Percentiles rank a stretch among this genome's conserved stretches.
These are phyloP conservation scores for Dalechampia spathulata DNA, from an alignment of 441 rosid genomes.

Conservation along the genomic window DNA sequence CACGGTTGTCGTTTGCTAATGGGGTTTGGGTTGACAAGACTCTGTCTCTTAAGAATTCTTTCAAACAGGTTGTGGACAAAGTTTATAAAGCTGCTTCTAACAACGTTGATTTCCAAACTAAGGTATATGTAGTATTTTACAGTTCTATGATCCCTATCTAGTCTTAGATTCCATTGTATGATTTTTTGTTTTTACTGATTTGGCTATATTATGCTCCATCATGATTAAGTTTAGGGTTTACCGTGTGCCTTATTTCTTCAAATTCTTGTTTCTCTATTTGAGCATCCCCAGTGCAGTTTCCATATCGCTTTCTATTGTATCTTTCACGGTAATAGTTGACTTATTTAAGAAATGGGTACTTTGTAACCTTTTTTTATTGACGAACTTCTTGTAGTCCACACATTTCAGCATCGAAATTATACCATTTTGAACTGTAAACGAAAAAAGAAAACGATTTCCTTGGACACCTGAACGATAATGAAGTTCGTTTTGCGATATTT, in stretches of 20 bases:
- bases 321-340: background rate
- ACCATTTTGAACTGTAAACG: too few species aligned
- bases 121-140: constrained; percentile 30
- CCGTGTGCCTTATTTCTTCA: background rate
- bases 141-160: background rate
- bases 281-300: constrained; percentile 1
- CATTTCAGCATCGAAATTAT: too few species aligned
- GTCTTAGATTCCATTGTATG: background rate
- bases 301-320: constrained; percentile 3
- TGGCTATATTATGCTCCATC: too few species aligned
- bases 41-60: constrained; percentile 48
- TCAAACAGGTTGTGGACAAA: constrained; percentile 45
- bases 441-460: too few species aligned
- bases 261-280: background rate
- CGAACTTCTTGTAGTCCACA: too few species aligned
- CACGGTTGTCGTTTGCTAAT: constrained; percentile 48
- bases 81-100: constrained; percentile 54
- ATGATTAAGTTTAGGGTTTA: background rate
- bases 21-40: constrained; percentile 73
- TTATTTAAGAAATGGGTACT: background rate
- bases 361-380: background rate
- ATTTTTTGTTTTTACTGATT: background rate
- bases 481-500: too few species aligned
- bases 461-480: too few species aligned
- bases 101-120: constrained; percentile 60